Base-by-base conservation (phyloP, 2,329 filamentous ascomycete species). In the Lasiodiplodia gonubiensis region DNA sequence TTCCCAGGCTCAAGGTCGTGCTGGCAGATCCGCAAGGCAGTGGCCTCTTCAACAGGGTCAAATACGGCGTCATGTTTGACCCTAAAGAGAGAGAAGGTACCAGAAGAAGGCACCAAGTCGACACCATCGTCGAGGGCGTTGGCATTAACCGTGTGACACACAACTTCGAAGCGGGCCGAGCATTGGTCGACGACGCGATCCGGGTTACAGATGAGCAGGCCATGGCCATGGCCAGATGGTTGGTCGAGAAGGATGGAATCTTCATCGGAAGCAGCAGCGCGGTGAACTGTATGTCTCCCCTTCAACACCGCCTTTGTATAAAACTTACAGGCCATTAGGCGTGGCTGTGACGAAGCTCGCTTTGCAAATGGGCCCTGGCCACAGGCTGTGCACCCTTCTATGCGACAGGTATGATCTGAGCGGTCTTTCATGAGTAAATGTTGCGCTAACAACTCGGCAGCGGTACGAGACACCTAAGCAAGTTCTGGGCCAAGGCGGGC, bases 1-100 rank as follows among this genome's bases (percentile, higher is more conserved):
- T 93, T n/a, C 83, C 85, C 0, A 75, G 83, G 12, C 71, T 95
- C 68, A 86, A 86, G 70, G 83, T 98, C 37, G 89, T 98, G 1
- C 87, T 99, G 1, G 94, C 95, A 0, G 95, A 99, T 78, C 96
- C 95, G 1, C 93, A 96, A 77, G 95, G 95, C 11, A 97, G 92
- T 76, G 95, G 95, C 0, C 83, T 99, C 30, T 97, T 91, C 83
- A 97, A 99, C 81, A 91, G 92, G 75, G 86, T 99, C 71, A 91
- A 91, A 72, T 92, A 95, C 78, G 95, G 94, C 5, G 95, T 99
- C 69, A 97, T 99, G 92, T 99, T 97, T 80, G 91, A 93, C 68
- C 75, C 86, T 0, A 96, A 92, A 35, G 95, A 99, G 81, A 88
- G 86, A 70, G 95, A 99, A 83, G 95, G 95, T 4, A 98, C 94